Conservation (phyloP, 805 yeast genomes). For the Tetrapisispora fleetii region DNA sequence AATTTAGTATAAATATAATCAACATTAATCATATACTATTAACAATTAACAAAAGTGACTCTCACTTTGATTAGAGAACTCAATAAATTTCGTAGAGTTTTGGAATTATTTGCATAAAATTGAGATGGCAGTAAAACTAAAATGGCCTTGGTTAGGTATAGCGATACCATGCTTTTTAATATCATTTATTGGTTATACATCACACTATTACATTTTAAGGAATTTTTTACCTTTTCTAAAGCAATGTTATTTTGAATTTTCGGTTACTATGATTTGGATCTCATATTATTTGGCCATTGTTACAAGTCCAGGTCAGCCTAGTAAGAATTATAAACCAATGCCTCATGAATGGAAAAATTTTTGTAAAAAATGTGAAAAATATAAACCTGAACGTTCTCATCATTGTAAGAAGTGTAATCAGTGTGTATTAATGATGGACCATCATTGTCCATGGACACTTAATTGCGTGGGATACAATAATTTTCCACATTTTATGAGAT, state of each 20-base stretch:
- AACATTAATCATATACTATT: too few relatives aligned
- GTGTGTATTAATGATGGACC: conserved; percentile 88
- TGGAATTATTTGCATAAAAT: background rate
- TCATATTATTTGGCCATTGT: conserved; percentile 63
- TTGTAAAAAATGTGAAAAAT: conserved; percentile 61
- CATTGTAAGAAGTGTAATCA: conserved; percentile 69
- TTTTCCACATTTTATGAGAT: conserved; percentile 71
- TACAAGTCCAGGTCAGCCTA: conserved; percentile 58
- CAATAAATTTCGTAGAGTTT: background rate
- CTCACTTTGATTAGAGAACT: background rate
- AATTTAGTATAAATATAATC: too few relatives aligned
- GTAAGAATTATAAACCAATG: conserved; percentile 21
- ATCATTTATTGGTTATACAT: conserved; percentile 47
- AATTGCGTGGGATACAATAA: conserved; percentile 81
- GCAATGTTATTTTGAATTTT: conserved; percentile 40
- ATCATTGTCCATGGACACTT: conserved; percentile 89
- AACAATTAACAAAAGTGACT: too few relatives aligned
- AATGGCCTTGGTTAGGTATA: conserved; percentile 43
- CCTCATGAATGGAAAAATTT: conserved; percentile 44
- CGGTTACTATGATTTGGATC: conserved; percentile 54
- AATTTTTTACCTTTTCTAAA: conserved; percentile 31
- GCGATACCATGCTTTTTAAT: conserved; percentile 57
- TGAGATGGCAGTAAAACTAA: conserved; percentile 32
- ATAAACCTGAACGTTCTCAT: conserved; percentile 77
- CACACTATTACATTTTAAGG: conserved; percentile 47